Conservation (phyloP, 2,329 filamentous ascomycete genomes). For the Epichloe aotearoae region DNA sequence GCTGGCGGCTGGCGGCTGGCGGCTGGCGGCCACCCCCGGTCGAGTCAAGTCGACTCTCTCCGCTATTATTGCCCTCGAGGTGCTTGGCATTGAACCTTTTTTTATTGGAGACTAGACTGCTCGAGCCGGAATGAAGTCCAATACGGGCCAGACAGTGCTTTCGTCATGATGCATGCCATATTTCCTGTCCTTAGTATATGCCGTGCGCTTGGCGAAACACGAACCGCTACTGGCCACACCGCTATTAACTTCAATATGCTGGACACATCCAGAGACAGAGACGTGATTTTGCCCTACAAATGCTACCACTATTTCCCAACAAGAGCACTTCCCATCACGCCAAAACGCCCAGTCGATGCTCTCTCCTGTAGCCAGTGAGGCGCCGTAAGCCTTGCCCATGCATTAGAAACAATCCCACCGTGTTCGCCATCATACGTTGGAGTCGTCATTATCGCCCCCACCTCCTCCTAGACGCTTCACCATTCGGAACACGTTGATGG, state of each 20-base stretch:
- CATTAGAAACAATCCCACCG: background rate
- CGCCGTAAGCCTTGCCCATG: background rate
- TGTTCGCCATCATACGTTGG: background rate
- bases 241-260: too few relatives aligned
- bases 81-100: too few relatives aligned
- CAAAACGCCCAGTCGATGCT: background rate
- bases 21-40: background rate
- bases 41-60: background rate
- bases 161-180: too few relatives aligned
- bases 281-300: background rate
- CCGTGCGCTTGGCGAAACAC: too few relatives aligned
- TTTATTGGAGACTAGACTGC: too few relatives aligned
- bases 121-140: too few relatives aligned
- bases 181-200: too few relatives aligned
- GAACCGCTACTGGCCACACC: too few relatives aligned
- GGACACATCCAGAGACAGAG: too few relatives aligned
- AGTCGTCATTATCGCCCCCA: conserved; percentile 21
- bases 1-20: too few relatives aligned
- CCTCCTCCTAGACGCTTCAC: conserved; percentile 47
- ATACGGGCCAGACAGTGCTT: too few relatives aligned
- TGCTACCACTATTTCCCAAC: background rate
- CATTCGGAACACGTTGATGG: conserved; percentile 66
- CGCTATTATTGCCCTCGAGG: too few relatives aligned
- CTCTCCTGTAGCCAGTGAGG: background rate
- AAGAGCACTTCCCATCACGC: background rate